Evolutionary conservation across 192 early-diverging fungal species (phyloP), one percentile per base, ranked within the genome.

Genomic region (Coemansia sp.): DNA sequence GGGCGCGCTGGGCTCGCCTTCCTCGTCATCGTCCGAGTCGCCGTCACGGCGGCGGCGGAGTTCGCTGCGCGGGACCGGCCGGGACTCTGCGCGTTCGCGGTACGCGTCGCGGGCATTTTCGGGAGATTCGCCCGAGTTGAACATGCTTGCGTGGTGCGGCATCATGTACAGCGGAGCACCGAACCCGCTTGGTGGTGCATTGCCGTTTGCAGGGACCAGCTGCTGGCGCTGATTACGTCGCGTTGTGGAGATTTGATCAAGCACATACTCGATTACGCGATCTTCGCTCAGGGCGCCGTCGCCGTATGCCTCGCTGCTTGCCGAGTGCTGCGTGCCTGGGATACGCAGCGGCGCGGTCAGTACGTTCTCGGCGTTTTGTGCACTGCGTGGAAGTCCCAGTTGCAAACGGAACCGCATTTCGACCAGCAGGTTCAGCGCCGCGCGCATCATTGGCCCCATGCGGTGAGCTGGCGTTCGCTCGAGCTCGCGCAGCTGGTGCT

Each of bases 361-460:
- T 15, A 15, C 35, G 60, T 25, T 64, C 2, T 64, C 62, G 8
- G 51, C 62, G 12, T 38, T 43, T n/a, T 53, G 38, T 19, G 54
- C 51, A 15, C 62, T 64, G 41, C 76, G 66, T 3, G 77, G 77
- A 29, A 80, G 55, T 0, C 77, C 77, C 5, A 80, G 66, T 50
- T 71, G 77, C 59, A 80, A 32, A 10, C 77, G 67, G 53, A 80
- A 80, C 51, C 77, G 77, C 77, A 80, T 80, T 38, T 80, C 77
- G 6, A 80, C 77, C 24, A 80, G 37, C 7, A 80, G 56, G 25
- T 80, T 80, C 43, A 80, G 55, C 9, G 77, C 77, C 1, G 77
- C 77, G 1, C 77, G 67, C 55, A 80, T 54, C 77, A 80, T 80
- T 24, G 77, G 77, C 0, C 77, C 77, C 64, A 80, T 65, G 17